Evolutionary conservation across 2,329 filamentous ascomycete species (phyloP), one percentile per base, ranked within the genome.

Genomic region (Lecanosticta acicola): DNA sequence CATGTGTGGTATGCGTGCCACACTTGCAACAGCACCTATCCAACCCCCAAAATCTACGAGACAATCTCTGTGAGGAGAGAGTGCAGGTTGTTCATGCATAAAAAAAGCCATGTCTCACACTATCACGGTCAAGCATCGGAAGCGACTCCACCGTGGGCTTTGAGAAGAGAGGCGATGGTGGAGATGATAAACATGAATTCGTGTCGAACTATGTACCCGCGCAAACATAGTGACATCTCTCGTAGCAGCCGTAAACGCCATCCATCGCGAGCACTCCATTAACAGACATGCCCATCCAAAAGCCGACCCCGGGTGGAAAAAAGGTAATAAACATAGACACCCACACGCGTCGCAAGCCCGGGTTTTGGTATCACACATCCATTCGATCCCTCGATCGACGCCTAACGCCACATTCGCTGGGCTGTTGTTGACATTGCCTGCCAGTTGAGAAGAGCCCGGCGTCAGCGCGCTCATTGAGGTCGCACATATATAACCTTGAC

Each of bases 121-220:
- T 11, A 29, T 29, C 24, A 29, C 24, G 24, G 24, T 29, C 24
- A 5, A 29, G 24, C 24, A 11, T 29, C 24, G 24, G 24, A 29
- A 29, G 24, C 24, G 24, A 29, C 24, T 7, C 11, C 7, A 29
- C 24, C 7, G 24, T 29, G 24, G 5, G n/a, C n/a, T n/a, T n/a
- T n/a, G n/a, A n/a, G n/a, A n/a, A n/a, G n/a, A n/a, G n/a, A n/a
- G n/a, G n/a, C n/a, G 24, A 29, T 11, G 11, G 24, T 29, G 24
- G 11, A 29, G 11, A 7, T 29, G 24, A 29, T 29, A 29, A 29
- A 29, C 24, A 29, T 29, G 36, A 48, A 35, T 40, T 48, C 45
- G 24, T 41, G 46, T 45, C 46, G 36, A 32, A 37, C 46, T 48
- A 48, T 48, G 46, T 48, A 48, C 46, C 37, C 37, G 41, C 46